Conservation (phyloP, 371 early-diverging fungal genomes). For the Mucor saturninus region DNA sequence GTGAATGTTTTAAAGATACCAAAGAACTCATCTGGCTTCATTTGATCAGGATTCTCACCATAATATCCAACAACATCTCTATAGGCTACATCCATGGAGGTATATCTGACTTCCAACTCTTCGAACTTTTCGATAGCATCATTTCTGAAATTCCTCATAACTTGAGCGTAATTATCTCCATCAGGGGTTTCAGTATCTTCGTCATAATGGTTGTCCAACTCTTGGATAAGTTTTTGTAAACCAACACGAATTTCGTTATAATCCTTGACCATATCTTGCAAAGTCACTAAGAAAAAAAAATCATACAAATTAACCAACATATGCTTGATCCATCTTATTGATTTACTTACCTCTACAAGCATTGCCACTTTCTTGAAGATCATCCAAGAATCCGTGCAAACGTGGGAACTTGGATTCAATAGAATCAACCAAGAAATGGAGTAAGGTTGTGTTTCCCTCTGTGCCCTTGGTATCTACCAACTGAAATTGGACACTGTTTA, state of each 20-base stretch:
- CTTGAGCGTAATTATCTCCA: constrained; percentile 47
- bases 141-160: constrained; percentile 58
- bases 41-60: constrained; percentile 82
- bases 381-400: constrained; percentile 67
- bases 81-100: constrained; percentile 70
- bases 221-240: constrained; percentile 53
- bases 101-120: constrained; percentile 54
- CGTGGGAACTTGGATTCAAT: constrained; percentile 73
- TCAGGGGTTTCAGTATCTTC: constrained; percentile 34
- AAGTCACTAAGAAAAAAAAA: constrained; percentile 43
- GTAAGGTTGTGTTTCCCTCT: constrained; percentile 70
- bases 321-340: neutral
- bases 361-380: constrained; percentile 70
- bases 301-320: neutral
- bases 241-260: constrained; percentile 65
- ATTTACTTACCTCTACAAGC: constrained; percentile 73
- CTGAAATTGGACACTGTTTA: constrained; percentile 29
- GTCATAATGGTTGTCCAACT: constrained; percentile 54
- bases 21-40: constrained; percentile 91
- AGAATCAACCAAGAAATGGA: constrained; percentile 80
- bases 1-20: constrained; percentile 84
- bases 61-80: constrained; percentile 71
- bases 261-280: constrained; percentile 60
- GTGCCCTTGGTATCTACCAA: constrained; percentile 86
- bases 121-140: constrained; percentile 53